Percentiles rank a stretch among this genome's conserved stretches.
Conservation (phyloP, 2,329 filamentous ascomycete species). For the Hymenoscyphus salicellus region DNA sequence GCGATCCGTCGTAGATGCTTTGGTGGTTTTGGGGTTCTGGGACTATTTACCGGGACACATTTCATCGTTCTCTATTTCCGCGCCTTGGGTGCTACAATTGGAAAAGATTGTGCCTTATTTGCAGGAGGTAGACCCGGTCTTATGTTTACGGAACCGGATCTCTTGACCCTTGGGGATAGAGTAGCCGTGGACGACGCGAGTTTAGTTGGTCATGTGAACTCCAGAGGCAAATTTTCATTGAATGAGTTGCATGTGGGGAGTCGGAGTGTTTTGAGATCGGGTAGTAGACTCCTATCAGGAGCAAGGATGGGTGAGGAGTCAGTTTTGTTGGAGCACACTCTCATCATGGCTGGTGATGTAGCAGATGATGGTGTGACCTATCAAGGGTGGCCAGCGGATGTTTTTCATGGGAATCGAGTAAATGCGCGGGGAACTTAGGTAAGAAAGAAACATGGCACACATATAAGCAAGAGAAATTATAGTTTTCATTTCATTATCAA, state of each 20-base stretch:
- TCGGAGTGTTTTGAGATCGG: neutral
- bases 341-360: constrained; percentile 55
- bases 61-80: constrained; percentile 54
- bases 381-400: constrained; percentile 55
- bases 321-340: constrained; percentile 55
- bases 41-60: constrained; percentile 52
- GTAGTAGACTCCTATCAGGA: constrained; percentile 23
- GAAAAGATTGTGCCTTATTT: constrained; percentile 53
- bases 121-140: constrained; percentile 51
- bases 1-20: too few relatives aligned
- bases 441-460: too few relatives aligned
- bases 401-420: neutral
- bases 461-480: too few relatives aligned
- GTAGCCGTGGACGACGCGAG: constrained; percentile 55
- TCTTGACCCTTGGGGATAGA: constrained; percentile 51
- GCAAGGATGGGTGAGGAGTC: constrained; percentile 52
- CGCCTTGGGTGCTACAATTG: constrained; percentile 51
- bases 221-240: constrained; percentile 31
- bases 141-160: constrained; percentile 56
- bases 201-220: constrained; percentile 56
- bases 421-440: too few relatives aligned
- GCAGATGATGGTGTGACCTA: constrained; percentile 49
- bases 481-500: too few relatives aligned
- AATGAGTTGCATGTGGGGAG: neutral
- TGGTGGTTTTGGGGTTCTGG: constrained; percentile 49